These are phyloP conservation scores for Venturia asperata DNA, from an alignment of 2,329 filamentous ascomycete genomes.

Conservation along the genomic window DNA sequence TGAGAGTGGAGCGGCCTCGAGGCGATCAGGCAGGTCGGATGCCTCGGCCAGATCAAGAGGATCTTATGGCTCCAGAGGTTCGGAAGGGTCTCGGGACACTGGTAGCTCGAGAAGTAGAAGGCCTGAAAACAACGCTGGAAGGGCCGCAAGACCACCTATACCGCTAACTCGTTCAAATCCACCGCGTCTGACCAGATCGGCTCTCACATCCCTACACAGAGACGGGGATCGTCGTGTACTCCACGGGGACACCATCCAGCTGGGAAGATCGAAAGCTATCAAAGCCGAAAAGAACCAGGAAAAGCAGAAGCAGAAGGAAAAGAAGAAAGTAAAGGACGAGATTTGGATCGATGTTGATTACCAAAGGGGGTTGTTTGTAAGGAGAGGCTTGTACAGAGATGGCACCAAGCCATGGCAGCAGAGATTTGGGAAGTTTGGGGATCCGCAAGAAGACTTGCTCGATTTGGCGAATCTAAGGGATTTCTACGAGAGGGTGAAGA, in stretches of 20 bases:
- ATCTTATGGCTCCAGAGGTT: background rate
- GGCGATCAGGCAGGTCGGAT: background rate
- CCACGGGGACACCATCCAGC: background rate
- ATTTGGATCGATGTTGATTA: background rate
- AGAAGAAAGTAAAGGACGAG: background rate
- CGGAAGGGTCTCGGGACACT: background rate
- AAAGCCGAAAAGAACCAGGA: background rate
- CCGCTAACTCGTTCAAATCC: background rate
- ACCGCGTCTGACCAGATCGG: background rate
- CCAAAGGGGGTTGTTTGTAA: background rate
- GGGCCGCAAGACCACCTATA: background rate
- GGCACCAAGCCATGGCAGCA: background rate
- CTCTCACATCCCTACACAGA: background rate
- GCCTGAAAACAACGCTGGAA: background rate
- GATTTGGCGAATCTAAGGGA: background rate
- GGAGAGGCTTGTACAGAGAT: background rate
- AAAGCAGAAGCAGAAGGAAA: background rate
- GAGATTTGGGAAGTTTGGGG: background rate
- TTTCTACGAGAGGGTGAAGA: background rate
- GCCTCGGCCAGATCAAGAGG: background rate
- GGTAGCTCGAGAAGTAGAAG: background rate
- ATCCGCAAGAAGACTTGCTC: background rate
- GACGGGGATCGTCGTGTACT: background rate
- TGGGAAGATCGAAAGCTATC: too few relatives aligned
- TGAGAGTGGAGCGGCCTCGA: background rate